Conservation (phyloP, 1,284 basidiomycete species). For the Puccinia novopanici region DNA sequence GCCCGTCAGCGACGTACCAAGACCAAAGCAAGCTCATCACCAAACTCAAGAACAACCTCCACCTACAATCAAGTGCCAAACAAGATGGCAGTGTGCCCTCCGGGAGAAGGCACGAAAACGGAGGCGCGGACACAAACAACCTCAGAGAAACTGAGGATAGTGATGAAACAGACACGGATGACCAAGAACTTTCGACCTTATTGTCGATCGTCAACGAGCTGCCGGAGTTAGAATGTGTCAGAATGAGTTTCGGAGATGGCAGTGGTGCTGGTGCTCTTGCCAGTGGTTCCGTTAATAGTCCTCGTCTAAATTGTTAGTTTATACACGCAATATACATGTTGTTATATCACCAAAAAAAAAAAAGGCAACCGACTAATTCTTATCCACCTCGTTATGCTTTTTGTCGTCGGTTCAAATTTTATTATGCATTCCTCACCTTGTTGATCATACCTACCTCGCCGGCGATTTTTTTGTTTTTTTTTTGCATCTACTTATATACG, state of each 20-base stretch:
- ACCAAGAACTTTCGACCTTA: conserved; percentile 8
- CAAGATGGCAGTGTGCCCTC: not conserved
- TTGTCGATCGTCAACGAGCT: conserved; percentile 28
- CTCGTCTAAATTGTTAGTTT: conserved; percentile 1
- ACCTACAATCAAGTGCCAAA: not conserved
- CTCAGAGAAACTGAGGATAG: not conserved
- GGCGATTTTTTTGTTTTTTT: not conserved
- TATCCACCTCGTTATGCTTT: not conserved
- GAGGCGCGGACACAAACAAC: not conserved
- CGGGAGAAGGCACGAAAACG: not conserved
- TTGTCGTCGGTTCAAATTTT: not conserved
- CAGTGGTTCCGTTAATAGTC: not conserved
- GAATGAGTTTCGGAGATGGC: conserved; percentile 27
- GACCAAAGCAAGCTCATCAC: not conserved
- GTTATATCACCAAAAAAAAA: too few relatives aligned
- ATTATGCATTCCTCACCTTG: not conserved
- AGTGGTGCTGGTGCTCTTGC: not conserved
- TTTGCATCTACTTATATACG: too few relatives aligned
- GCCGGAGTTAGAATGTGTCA: conserved; percentile 24
- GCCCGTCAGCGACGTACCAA: not conserved
- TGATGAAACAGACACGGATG: not conserved
- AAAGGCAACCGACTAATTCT: not conserved
- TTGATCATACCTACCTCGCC: not conserved
- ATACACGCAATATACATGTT: not conserved
- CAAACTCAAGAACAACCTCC: not conserved